Percentiles rank a stretch among this genome's conserved stretches.
Evolutionary conservation across 2,329 filamentous ascomycete genomes (phyloP).

Genomic region (Didymella sp.): DNA sequence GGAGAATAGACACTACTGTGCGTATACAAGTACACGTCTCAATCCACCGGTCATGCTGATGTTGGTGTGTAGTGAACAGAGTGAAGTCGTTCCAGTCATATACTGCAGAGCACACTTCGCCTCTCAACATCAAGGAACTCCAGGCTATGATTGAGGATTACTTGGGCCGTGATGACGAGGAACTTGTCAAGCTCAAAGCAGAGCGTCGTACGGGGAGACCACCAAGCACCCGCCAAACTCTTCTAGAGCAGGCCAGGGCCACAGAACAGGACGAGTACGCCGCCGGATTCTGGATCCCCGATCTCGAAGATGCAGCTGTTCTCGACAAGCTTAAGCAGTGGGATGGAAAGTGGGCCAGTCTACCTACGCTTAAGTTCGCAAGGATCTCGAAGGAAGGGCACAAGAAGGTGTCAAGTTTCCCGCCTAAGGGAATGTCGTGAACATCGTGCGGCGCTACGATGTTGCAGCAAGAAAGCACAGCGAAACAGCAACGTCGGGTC

Average conservation of each 20-base stretch:
- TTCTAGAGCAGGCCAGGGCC: slow-evolving; percentile 74
- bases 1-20: slow-evolving; percentile 76
- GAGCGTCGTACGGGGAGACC: slow-evolving; percentile 80
- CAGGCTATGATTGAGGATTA: slow-evolving; percentile 58
- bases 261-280: slow-evolving; percentile 79
- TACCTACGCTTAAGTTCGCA: slow-evolving; percentile 78
- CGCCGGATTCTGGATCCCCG: slow-evolving; percentile 85
- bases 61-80: slow-evolving; percentile 63
- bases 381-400: slow-evolving; percentile 71
- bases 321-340: slow-evolving; percentile 72
- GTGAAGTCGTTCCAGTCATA: slow-evolving; percentile 75
- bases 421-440: slow-evolving; percentile 62
- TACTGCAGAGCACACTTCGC: slow-evolving; percentile 59
- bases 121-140: slow-evolving; percentile 61
- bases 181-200: slow-evolving; percentile 70
- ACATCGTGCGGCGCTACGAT: neutral
- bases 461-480: neutral
- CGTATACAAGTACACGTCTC: slow-evolving; percentile 29
- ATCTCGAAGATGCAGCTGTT: slow-evolving; percentile 73
- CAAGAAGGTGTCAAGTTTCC: slow-evolving; percentile 76
- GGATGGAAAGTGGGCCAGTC: slow-evolving; percentile 83
- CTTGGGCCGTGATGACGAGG: slow-evolving; percentile 71
- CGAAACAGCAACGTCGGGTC: neutral
- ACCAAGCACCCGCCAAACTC: slow-evolving; percentile 76
- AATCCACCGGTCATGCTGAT: neutral